Evolutionary conservation across 768 basidiomycete genomes (phyloP).

Genomic region (Serpula lacrymans): DNA sequence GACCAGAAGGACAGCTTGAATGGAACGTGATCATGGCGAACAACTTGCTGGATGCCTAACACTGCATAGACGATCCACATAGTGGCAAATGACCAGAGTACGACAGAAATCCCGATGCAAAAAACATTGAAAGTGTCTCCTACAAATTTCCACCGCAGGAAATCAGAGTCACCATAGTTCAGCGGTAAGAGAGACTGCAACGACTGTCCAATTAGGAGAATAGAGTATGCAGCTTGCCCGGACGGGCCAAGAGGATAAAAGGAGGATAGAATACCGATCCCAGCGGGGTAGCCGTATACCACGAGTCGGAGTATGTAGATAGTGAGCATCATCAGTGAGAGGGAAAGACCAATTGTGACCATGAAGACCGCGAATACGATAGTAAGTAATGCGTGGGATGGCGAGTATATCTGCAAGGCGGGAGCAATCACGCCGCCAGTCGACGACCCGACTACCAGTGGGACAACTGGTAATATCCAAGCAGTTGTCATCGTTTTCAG

Average conservation of each 20-base stretch:
- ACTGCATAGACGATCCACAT: conserved; percentile 62
- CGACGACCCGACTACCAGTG: conserved; percentile 68
- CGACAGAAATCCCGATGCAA: conserved; percentile 46
- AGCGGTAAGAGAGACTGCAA: conserved; percentile 37
- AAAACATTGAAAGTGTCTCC: conserved; percentile 42
- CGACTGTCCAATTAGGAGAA: conserved; percentile 53
- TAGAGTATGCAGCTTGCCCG: conserved; percentile 61
- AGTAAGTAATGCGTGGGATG: conserved; percentile 51
- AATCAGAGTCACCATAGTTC: conserved; percentile 26
- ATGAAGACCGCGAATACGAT: conserved; percentile 51
- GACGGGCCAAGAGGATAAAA: conserved; percentile 77
- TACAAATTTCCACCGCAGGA: conserved; percentile 32
- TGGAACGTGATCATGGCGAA: conserved; percentile 38
- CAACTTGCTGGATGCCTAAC: conserved; percentile 42
- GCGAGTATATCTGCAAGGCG: conserved; percentile 44
- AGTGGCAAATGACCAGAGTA: conserved; percentile 59
- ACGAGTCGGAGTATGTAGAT: conserved; percentile 61
- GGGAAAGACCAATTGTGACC: conserved; percentile 51
- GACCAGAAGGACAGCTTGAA: conserved; percentile 67
- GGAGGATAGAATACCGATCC: conserved; percentile 47
- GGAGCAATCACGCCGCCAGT: conserved; percentile 58
- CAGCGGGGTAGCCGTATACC: conserved; percentile 50
- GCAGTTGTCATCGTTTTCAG: conserved; percentile 52
- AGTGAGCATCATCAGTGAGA: conserved; percentile 66
- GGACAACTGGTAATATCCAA: conserved; percentile 78